Evolutionary conservation across 441 rosid species (phyloP), one percentile per base, ranked within the genome.

Genomic region (Populus hybrid): DNA sequence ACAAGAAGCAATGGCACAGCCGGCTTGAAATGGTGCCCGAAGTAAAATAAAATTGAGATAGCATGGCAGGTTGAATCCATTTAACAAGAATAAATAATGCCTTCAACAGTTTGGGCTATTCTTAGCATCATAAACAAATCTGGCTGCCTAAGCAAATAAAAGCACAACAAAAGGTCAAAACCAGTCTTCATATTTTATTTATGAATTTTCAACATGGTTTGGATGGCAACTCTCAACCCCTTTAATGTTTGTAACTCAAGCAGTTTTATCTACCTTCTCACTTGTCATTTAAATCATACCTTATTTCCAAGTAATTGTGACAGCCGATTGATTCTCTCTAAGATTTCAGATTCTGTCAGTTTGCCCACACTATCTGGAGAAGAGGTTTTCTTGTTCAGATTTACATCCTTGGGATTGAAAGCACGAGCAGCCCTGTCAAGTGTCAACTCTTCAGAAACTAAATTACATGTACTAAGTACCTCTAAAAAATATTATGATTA

Each of bases 371-470:
- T 81, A 12, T 76, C 82, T 0, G 97, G 92, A 20, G 95, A 89
- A 76, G 86, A 83, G 70, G 77, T 82, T 81, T 76, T 92, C 87
- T 80, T 83, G 77, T 75, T 84, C 66, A 81, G 74, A 28, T 83
- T 86, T 65, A 92, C 80, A 83, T 94, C 97, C 87, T 92, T 91
- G 0, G 98, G 98, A 40, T 92, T 94, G 88, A 92, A 91, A 57
- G 99, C 98, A 81, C 79, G 85, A 74, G 77, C 87, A 59, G 97
- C 95, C 86, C 99, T 91, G 86, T 36, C 71, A 81, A 67, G 12
- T 67, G 32, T 16, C 57, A 85, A 77, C 42, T 6, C 12, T 7
- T 46, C 16, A 75, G 26, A 65, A 73, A 65, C 20, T 26, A 67
- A 8, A 46, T 40, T 71, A 32, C 68, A 74, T 20, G 46, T 8